Evolutionary conservation across 2,329 filamentous ascomycete genomes (phyloP).

Genomic region (Acarospora socialis): DNA sequence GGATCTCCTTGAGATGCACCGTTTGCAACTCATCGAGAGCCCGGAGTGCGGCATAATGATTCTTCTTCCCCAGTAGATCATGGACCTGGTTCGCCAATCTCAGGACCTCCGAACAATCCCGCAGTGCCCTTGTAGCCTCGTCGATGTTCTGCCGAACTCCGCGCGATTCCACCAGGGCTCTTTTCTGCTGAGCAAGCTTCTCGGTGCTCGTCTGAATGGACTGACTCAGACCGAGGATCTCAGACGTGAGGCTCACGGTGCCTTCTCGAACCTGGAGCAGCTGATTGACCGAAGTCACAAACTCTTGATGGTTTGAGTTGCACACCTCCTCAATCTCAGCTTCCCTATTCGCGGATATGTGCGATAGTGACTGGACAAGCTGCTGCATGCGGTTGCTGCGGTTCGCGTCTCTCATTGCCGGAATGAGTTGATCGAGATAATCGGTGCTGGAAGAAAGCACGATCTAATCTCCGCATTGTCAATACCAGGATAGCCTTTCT

Average conservation of each 20-base stretch:
- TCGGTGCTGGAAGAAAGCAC: conserved; percentile 84
- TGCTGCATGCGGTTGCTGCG: conserved; percentile 56
- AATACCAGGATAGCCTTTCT: too few species aligned
- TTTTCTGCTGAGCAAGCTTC: conserved; percentile 86
- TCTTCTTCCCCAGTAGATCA: conserved; percentile 80
- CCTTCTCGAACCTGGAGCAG: conserved; percentile 85
- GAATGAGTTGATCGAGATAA: conserved; percentile 90
- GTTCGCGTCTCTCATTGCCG: conserved; percentile 80
- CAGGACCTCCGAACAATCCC: conserved; percentile 82
- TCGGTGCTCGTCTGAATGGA: conserved; percentile 93
- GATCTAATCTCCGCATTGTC: too few species aligned
- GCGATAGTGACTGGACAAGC: conserved; percentile 62
- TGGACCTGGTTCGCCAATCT: conserved; percentile 89
- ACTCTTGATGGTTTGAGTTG: conserved; percentile 91
- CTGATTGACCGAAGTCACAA: conserved; percentile 83
- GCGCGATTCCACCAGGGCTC: conserved; percentile 80
- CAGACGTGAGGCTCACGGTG: conserved; percentile 72
- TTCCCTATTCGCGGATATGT: conserved; percentile 77
- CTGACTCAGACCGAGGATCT: conserved; percentile 85
- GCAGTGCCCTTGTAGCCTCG: conserved; percentile 74
- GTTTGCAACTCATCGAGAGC: conserved; percentile 92
- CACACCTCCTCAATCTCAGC: conserved; percentile 87
- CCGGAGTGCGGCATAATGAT: conserved; percentile 87
- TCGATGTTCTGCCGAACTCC: conserved; percentile 91
- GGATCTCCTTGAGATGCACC: conserved; percentile 86